These are phyloP conservation scores for Ogataea ganodermae DNA, from an alignment of 805 yeast species.

Conservation along the genomic window DNA sequence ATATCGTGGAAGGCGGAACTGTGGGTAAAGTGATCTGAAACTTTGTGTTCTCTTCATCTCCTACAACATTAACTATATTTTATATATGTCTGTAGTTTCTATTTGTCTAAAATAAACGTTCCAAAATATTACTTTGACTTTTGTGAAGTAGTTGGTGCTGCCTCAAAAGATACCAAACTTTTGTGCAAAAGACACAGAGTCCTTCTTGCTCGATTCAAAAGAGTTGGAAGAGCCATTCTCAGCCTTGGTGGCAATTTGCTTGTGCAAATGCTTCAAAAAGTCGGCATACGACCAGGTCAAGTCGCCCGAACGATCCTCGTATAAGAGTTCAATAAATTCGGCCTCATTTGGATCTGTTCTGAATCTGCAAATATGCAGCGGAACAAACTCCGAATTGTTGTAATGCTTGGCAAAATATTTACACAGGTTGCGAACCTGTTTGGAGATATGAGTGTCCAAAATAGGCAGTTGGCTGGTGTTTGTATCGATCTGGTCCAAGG, in stretches of 20 bases:
- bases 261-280: slow-evolving; percentile 68
- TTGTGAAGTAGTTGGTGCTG: neutral
- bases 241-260: slow-evolving; percentile 53
- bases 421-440: slow-evolving; percentile 65
- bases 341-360: slow-evolving; percentile 61
- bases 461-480: slow-evolving; percentile 63
- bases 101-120: slow-evolving; percentile 4
- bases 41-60: neutral
- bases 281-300: slow-evolving; percentile 62
- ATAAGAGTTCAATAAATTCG: slow-evolving; percentile 59
- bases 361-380: slow-evolving; percentile 63
- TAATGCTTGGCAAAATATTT: slow-evolving; percentile 49
- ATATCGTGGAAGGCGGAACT: slow-evolving; percentile 45
- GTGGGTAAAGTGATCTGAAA: slow-evolving; percentile 52
- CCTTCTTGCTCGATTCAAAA: slow-evolving; percentile 10
- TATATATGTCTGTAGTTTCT: slow-evolving; percentile 4
- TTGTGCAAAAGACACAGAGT: slow-evolving; percentile 18
- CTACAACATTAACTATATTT: neutral
- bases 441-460: slow-evolving; percentile 66
- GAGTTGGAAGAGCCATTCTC: slow-evolving; percentile 25
- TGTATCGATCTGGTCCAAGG: slow-evolving; percentile 50
- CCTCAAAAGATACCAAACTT: slow-evolving; percentile 23
- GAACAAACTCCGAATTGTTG: slow-evolving; percentile 41
- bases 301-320: slow-evolving; percentile 69
- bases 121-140: neutral